Evolutionary conservation across 228 moss, liverwort and hornwort genomes (phyloP), one percentile per base, ranked within the genome.

Genomic region (Sphagnum magellanicum): DNA sequence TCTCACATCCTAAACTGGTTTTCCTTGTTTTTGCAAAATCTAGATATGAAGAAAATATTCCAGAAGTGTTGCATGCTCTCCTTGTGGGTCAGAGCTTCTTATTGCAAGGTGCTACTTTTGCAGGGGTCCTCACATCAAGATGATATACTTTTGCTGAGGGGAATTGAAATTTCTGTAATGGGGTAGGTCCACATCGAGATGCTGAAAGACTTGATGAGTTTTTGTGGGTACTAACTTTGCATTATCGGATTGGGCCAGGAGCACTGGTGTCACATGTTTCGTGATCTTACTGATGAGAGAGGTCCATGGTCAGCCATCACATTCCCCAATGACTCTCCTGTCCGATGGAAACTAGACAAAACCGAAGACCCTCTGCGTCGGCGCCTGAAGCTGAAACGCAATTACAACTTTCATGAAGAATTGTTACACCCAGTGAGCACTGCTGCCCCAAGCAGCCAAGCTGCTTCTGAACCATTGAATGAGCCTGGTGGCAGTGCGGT

Each of bases 261-360:
- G 63, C 77, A 76, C 51, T 81, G 81, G 81, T 81, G 81, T 65
- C 81, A 81, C 74, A 70, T 81, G 73, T 77, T 76, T 52, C 81
- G 81, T 63, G 74, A 77, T 61, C 70, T 81, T 70, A 76, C 74
- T 53, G 77, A 81, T 52, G 81, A 81, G 77, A 74, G 81, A 52
- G 81, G 81, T 63, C 77, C 81, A 47, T 81, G 81, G 81, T 73
- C 77, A 17, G 74, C 74, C 50, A 61, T 81, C 50, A 61, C 80
- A 17, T 81, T 81, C 51, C 81, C 81, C 58, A 77, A 71, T 67
- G 70, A 71, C 63, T 55, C 48, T 8, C 69, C 17, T 15, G 67
- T 63, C 16, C 71, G 68, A 9, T 81, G 81, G 81, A 81, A 81
- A 51, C 53, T 81, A 51, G 81, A 81, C 71, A 81, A 81, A 67